phyloP scores from a whole-genome alignment of 495 filamentous ascomycete genomes.

The Penicillium robsamsonii region DNA sequence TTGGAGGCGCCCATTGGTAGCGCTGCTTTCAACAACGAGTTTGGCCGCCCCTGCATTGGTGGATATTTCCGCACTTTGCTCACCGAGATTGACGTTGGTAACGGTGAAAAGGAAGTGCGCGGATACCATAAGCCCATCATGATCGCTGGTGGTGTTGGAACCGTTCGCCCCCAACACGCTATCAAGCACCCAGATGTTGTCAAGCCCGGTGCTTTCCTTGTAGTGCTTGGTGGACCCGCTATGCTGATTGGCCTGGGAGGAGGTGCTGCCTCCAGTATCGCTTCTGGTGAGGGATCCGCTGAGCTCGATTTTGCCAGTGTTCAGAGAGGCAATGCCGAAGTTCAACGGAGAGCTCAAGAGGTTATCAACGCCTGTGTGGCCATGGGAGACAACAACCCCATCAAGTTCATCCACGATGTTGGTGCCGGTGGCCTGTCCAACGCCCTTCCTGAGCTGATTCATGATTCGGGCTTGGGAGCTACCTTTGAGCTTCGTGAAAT shows the following conservation, averaged over 20 bases:
- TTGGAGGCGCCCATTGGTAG: conserved; percentile 92
- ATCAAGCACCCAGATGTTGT: conserved; percentile 77
- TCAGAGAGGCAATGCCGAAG: conserved; percentile 88
- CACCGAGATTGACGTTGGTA: conserved; percentile 58
- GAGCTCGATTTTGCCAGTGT: conserved; percentile 96
- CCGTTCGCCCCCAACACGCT: conserved; percentile 90
- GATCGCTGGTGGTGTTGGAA: conserved; percentile 94
- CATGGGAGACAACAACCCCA: conserved; percentile 79
- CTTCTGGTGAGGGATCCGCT: conserved; percentile 81
- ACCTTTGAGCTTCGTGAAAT: conserved; percentile 89
- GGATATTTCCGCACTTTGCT: conserved; percentile 90
- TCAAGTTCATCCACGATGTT: conserved; percentile 95
- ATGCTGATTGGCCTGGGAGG: conserved; percentile 97
- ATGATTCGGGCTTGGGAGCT: conserved; percentile 85
- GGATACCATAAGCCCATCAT: conserved; percentile 99
- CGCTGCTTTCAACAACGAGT: conserved; percentile 96
- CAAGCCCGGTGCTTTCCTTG: conserved; percentile 76
- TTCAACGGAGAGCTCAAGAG: conserved; percentile 91
- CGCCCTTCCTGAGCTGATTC: conserved; percentile 86
- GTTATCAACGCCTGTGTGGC: conserved; percentile 92
- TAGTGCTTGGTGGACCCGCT: conserved; percentile 91
- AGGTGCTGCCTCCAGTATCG: conserved; percentile 88
- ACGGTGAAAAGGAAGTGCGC: conserved; percentile 66
- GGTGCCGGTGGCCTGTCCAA: conserved; percentile 94
- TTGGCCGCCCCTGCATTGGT: conserved; percentile 84